Conservation (phyloP, 2,329 filamentous ascomycete species). For the Fusarium keratoplasticum region DNA sequence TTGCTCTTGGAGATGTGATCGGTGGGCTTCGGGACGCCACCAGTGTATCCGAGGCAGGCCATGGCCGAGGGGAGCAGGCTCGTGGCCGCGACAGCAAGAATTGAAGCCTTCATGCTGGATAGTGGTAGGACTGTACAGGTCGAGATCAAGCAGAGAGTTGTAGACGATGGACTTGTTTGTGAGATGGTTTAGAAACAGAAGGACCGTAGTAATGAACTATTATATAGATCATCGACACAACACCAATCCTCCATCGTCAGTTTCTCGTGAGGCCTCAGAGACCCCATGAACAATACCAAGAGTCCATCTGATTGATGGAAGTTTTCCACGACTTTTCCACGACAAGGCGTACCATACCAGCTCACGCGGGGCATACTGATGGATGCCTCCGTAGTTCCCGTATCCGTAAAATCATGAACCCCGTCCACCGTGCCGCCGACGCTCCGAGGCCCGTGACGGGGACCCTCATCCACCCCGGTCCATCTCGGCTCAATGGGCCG, state of each 20-base stretch:
- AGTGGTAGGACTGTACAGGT: background rate
- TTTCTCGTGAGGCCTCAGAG: background rate
- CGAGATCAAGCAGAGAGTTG: background rate
- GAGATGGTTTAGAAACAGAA: background rate
- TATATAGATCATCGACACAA: conserved; percentile 4
- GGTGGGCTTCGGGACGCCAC: conserved; percentile 46
- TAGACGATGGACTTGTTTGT: background rate
- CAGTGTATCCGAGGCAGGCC: conserved; percentile 43
- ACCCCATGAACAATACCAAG: background rate
- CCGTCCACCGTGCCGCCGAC: background rate
- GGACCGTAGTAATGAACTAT: background rate
- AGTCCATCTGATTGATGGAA: conserved; percentile 9
- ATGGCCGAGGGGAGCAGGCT: conserved; percentile 33
- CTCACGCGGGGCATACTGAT: background rate
- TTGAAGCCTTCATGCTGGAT: conserved; percentile 19
- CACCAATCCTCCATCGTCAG: background rate
- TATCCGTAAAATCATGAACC: background rate
- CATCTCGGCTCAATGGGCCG: conserved; percentile 8
- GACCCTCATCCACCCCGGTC: background rate
- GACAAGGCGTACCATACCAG: background rate
- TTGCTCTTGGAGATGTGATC: conserved; percentile 43
- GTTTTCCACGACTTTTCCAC: background rate
- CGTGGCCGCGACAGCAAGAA: background rate
- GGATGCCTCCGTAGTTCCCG: background rate
- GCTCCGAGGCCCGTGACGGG: background rate